These are phyloP conservation scores for Sporothrix pallida DNA, from an alignment of 2,329 filamentous ascomycete genomes.

Conservation along the genomic window DNA sequence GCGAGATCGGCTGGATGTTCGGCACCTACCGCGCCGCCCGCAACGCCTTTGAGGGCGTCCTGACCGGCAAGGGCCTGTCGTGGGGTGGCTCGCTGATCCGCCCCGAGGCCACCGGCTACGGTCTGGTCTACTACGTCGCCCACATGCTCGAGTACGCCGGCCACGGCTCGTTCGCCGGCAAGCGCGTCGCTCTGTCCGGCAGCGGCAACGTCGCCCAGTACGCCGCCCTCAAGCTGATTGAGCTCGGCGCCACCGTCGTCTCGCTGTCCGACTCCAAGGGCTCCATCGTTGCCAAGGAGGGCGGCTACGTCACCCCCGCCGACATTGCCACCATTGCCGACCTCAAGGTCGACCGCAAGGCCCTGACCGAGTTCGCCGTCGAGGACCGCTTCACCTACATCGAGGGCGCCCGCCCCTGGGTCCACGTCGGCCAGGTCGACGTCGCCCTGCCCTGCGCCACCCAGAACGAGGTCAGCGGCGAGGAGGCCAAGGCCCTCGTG, in stretches of 20 bases:
- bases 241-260: constrained; percentile 90
- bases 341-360: constrained; percentile 85
- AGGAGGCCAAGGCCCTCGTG: constrained; percentile 85
- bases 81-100: constrained; percentile 96
- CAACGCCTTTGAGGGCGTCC: constrained; percentile 93
- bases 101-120: constrained; percentile 93
- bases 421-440: constrained; percentile 86
- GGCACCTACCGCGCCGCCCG: constrained; percentile 87
- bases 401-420: constrained; percentile 86
- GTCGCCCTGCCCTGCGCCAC: constrained; percentile 91
- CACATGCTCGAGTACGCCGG: constrained; percentile 95
- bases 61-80: constrained; percentile 91
- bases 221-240: constrained; percentile 92
- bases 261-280: constrained; percentile 95
- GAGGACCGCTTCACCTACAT: constrained; percentile 80
- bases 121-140: constrained; percentile 93
- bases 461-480: constrained; percentile 94
- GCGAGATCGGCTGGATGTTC: constrained; percentile 94
- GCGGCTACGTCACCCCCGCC: constrained; percentile 73
- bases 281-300: constrained; percentile 73
- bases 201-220: constrained; percentile 99
- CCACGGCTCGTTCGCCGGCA: constrained; percentile 84
- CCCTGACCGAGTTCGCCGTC: constrained; percentile 73
- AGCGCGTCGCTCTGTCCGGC: constrained; percentile 93
- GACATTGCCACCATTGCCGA: constrained; percentile 79